Evolutionary conservation across 176 grass and related monocot species (phyloP).

Genomic region (Alloteropsis semialata): DNA sequence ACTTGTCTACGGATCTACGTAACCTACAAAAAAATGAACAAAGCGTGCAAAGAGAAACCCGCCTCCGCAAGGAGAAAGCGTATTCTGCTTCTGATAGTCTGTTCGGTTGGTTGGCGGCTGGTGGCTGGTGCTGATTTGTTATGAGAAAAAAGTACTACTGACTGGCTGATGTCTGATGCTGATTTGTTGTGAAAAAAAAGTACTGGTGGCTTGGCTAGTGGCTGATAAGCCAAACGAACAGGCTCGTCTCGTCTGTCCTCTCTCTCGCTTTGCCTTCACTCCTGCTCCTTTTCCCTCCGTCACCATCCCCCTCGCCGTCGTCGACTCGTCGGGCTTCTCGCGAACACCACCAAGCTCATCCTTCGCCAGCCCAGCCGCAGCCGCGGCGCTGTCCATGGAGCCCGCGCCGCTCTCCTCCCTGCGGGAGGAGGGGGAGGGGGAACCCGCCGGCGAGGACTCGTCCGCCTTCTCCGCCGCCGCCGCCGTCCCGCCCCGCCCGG

Average conservation of each 20-base stretch:
- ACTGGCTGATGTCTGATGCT: too few species aligned
- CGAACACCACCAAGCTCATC: neutral
- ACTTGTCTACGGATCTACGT: neutral
- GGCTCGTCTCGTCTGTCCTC: neutral
- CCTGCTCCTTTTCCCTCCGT: neutral
- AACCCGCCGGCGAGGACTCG: slow-evolving; percentile 10
- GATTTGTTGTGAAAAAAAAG: too few species aligned
- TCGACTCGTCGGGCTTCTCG: neutral
- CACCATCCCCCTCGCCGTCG: neutral
- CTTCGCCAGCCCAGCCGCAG: neutral
- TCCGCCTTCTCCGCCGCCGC: slow-evolving; percentile 55
- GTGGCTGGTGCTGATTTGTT: too few species aligned
- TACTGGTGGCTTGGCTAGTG: too few species aligned
- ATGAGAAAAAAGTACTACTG: too few species aligned
- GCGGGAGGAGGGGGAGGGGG: slow-evolving; percentile 55
- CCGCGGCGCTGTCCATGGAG: slow-evolving; percentile 43
- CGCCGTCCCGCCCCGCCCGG: slow-evolving; percentile 73
- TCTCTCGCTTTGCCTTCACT: too few species aligned
- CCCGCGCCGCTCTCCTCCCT: slow-evolving; percentile 59
- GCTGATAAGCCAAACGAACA: too few species aligned
- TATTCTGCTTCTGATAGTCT: neutral
- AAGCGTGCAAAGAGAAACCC: neutral
- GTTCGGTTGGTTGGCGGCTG: too few species aligned
- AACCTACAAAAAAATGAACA: too few species aligned
- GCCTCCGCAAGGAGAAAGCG: neutral